A percentile compares a stretch with the other conserved stretches of the same genome.
phyloP scores from a whole-genome alignment of 192 early-diverging fungal genomes.

The Borealophlyctis nickersoniae region DNA sequence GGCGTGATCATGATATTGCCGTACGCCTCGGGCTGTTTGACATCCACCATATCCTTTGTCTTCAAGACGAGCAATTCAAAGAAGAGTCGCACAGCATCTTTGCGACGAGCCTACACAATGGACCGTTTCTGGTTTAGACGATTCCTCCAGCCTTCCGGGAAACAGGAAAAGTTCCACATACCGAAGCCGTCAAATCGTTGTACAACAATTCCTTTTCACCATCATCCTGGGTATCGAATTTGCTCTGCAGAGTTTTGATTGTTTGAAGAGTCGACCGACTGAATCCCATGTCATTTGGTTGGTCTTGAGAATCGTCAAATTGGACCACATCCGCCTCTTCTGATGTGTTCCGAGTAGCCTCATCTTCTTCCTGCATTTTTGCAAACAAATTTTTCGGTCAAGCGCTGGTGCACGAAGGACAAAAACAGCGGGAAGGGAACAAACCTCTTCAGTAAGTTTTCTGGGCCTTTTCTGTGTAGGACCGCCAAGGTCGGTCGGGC shows the following conservation, averaged over 20 bases:
- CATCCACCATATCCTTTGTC: constrained; percentile 79
- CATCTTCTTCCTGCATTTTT: background rate
- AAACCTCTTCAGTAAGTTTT: background rate
- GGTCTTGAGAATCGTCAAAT: constrained; percentile 30
- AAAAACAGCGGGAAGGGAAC: background rate
- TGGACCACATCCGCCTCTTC: too few relatives aligned
- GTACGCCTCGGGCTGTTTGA: constrained; percentile 76
- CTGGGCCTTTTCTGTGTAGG: background rate
- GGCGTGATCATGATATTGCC: constrained; percentile 73
- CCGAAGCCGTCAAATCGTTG: constrained; percentile 15
- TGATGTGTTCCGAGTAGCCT: too few relatives aligned
- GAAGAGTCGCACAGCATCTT: constrained; percentile 79
- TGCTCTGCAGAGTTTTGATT: constrained; percentile 30
- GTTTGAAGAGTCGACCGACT: constrained; percentile 30
- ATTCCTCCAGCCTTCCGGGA: too few relatives aligned
- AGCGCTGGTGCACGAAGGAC: background rate
- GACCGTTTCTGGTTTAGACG: too few relatives aligned
- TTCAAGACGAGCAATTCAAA: constrained; percentile 90
- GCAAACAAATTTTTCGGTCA: background rate
- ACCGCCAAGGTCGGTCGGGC: too few relatives aligned
- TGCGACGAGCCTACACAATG: constrained; percentile 26
- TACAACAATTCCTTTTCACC: constrained; percentile 17
- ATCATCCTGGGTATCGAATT: constrained; percentile 20
- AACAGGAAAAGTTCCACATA: too few relatives aligned
- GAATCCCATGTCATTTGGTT: constrained; percentile 15